Evolutionary conservation across 805 yeast species (phyloP).

Genomic region (Lipomyces japonicus): DNA sequence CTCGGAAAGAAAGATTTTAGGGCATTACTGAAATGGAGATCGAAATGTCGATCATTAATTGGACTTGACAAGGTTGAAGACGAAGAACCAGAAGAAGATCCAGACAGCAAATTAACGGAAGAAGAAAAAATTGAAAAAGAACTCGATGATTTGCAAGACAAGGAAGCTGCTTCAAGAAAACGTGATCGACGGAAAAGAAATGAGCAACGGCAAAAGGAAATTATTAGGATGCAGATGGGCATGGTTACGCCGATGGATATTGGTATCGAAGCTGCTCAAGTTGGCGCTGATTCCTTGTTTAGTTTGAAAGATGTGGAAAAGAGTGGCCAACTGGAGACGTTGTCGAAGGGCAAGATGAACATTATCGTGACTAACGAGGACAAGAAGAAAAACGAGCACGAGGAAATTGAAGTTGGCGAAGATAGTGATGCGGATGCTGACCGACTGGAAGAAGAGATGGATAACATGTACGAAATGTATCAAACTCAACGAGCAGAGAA

Average conservation of each 20-base stretch:
- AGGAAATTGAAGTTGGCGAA: constrained; percentile 24
- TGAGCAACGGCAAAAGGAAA: constrained; percentile 81
- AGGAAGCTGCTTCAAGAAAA: constrained; percentile 62
- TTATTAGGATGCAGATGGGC: constrained; percentile 89
- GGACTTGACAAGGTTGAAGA: constrained; percentile 54
- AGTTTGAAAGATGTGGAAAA: constrained; percentile 80
- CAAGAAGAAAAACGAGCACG: constrained; percentile 27
- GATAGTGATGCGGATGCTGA: constrained; percentile 41
- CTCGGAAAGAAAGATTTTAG: constrained; percentile 93
- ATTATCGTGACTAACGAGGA: constrained; percentile 42
- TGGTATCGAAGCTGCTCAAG: constrained; percentile 85
- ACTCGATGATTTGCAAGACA: constrained; percentile 65
- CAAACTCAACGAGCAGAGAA: constrained; percentile 44
- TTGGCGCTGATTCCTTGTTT: constrained; percentile 76
- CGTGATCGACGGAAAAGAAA: constrained; percentile 80
- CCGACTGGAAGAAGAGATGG: constrained; percentile 70
- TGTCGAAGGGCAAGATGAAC: constrained; percentile 33
- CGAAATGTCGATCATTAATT: constrained; percentile 71
- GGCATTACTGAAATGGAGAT: constrained; percentile 79
- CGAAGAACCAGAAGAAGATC: constrained; percentile 58
- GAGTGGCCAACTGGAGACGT: constrained; percentile 55
- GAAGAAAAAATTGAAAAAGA: constrained; percentile 89
- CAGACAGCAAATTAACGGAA: constrained; percentile 43
- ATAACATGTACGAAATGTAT: constrained; percentile 63
- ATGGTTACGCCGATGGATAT: constrained; percentile 90